Conservation (phyloP, 495 filamentous ascomycete genomes). For the Penicillium nucicola region DNA sequence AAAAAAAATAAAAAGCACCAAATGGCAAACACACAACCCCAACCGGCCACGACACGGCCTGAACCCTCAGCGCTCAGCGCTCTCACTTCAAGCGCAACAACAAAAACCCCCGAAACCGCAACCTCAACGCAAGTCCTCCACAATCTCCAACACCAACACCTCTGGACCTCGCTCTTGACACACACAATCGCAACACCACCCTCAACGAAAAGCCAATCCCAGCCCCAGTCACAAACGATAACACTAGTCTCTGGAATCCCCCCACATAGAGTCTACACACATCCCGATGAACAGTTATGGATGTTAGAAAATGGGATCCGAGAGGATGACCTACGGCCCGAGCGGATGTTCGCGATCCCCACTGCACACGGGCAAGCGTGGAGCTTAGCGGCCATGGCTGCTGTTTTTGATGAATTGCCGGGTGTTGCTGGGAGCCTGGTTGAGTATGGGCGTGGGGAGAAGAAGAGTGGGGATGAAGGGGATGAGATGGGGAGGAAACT, state of each 20-base stretch:
- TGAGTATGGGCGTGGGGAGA: neutral
- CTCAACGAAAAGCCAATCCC: slow-evolving; percentile 14
- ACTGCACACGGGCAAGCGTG: slow-evolving; percentile 77
- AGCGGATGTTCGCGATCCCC: slow-evolving; percentile 85
- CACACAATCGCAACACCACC: slow-evolving; percentile 46
- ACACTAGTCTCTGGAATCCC: slow-evolving; percentile 83
- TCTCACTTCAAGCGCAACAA: slow-evolving; percentile 26
- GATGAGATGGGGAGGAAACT: slow-evolving; percentile 31
- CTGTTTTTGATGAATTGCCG: slow-evolving; percentile 65
- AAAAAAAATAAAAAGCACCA: neutral
- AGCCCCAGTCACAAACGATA: slow-evolving; percentile 25
- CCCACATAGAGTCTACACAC: slow-evolving; percentile 78
- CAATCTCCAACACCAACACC: slow-evolving; percentile 82
- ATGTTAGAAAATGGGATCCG: slow-evolving; percentile 57
- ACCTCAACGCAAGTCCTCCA: slow-evolving; percentile 69
- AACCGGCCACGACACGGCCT: neutral
- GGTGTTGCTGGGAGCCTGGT: slow-evolving; percentile 15
- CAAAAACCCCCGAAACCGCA: slow-evolving; percentile 31
- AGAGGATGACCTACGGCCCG: slow-evolving; percentile 49
- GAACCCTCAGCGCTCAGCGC: slow-evolving; percentile 31
- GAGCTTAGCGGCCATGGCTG: slow-evolving; percentile 69
- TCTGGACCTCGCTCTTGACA: slow-evolving; percentile 65
- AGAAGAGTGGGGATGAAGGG: neutral
- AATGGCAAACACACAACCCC: slow-evolving; percentile 11
- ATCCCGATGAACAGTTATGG: slow-evolving; percentile 88